Conservation (phyloP, 257 asterid genomes). For the Marsdenia floribunda region DNA sequence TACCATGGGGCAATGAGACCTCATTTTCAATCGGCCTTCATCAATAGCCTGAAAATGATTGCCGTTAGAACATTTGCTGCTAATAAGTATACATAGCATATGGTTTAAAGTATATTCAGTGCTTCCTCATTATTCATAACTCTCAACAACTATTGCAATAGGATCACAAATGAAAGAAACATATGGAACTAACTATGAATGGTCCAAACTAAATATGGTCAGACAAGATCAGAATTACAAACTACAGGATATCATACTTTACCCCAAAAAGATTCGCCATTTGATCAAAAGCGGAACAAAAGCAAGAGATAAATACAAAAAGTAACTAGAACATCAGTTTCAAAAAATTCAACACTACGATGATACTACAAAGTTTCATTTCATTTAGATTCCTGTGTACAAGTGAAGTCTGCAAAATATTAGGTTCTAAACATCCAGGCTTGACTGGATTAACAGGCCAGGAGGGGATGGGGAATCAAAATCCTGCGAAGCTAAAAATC, state of each 20-base stretch:
- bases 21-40: constrained; percentile 83
- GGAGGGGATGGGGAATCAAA: no score
- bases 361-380: background rate
- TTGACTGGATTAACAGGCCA: background rate
- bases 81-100: background rate
- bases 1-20: constrained; percentile 80
- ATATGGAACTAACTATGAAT: background rate
- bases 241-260: background rate
- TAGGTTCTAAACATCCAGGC: background rate
- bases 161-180: background rate
- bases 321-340: background rate
- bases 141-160: background rate
- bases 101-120: background rate
- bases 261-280: background rate
- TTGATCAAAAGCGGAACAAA: background rate
- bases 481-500: background rate
- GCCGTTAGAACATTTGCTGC: background rate
- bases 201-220: background rate
- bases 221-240: background rate
- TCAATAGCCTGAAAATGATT: constrained; percentile 63
- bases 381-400: background rate
- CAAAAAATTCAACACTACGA: background rate
- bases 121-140: background rate
- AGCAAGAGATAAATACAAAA: background rate
- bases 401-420: background rate